Base-by-base conservation (phyloP, 345 rosid genomes). In the Cardiospermum halicacabum region DNA sequence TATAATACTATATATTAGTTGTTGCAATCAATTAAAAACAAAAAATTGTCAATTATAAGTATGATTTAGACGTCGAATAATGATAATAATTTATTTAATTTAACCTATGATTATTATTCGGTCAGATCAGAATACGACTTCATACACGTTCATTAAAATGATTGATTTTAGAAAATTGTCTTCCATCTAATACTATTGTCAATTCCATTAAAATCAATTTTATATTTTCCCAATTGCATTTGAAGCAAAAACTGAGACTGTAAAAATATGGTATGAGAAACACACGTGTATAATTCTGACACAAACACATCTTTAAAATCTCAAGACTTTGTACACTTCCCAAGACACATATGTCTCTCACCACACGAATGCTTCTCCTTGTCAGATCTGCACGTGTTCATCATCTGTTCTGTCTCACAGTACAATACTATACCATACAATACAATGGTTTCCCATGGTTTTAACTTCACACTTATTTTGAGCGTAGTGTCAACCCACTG, bases 371-470 rank as follows among this genome's bases (percentile, higher is more conserved):
- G 78, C 73, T 47, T 47, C n/a, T 47, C 8, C 10, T 45, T 63
- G 80, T 69, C 83, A 79, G 84, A 16, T 25, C 64, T 72, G 77
- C 85, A 76, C 82, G 80, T 79, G 80, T 56, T 72, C 16, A 1
- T 13, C 68, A 24, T 37, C 68, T 51, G 59, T n/a, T 30, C 0
- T 16, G 16, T 47, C 21, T 16, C 49, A n/a, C n/a, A n/a, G n/a
- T n/a, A n/a, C n/a, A n/a, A n/a, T n/a, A n/a, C n/a, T n/a, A n/a
- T n/a, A n/a, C n/a, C n/a, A n/a, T n/a, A n/a, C n/a, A n/a, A n/a
- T n/a, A n/a, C n/a, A n/a, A n/a, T n/a, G n/a, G n/a, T n/a, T n/a
- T n/a, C n/a, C n/a, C n/a, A n/a, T n/a, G n/a, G n/a, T n/a, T n/a
- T n/a, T n/a, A n/a, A n/a, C n/a, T n/a, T n/a, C n/a, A n/a, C n/a